Evolutionary conservation across 1,284 basidiomycete genomes (phyloP).

Genomic region (Cutaneotrichosporon sp.): DNA sequence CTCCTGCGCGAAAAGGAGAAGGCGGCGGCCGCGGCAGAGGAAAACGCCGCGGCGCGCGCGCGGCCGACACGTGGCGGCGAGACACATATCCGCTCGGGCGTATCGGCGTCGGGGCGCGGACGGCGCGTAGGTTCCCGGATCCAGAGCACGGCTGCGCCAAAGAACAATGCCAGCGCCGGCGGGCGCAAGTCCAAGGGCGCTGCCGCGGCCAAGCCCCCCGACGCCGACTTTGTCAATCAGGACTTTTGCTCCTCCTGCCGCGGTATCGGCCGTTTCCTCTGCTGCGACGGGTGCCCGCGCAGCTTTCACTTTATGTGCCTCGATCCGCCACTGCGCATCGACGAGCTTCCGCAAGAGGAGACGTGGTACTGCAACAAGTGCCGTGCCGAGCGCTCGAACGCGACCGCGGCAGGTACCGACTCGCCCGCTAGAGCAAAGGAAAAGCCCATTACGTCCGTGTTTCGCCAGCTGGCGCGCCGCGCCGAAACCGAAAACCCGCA

Average conservation of each 20-base stretch:
- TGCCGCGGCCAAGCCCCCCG: constrained; percentile 25
- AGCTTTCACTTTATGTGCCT: constrained; percentile 96
- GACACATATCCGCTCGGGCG: constrained; percentile 30
- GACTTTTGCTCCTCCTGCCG: constrained; percentile 92
- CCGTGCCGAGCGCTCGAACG: constrained; percentile 22
- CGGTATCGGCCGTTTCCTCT: constrained; percentile 67
- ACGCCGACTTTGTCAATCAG: constrained; percentile 58
- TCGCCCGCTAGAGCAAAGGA: constrained; percentile 15
- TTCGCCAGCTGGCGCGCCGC: constrained; percentile 29
- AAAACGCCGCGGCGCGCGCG: neutral
- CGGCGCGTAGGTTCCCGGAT: constrained; percentile 32
- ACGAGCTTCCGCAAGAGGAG: constrained; percentile 78
- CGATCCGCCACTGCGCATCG: constrained; percentile 84
- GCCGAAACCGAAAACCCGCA: constrained; percentile 50
- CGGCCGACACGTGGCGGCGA: constrained; percentile 21
- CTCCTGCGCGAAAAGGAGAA: constrained; percentile 2
- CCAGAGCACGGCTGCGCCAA: neutral
- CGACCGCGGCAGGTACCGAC: constrained; percentile 1
- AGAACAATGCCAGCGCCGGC: constrained; percentile 5
- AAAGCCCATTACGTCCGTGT: constrained; percentile 31
- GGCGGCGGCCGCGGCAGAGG: neutral
- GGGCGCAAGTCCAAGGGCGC: constrained; percentile 5
- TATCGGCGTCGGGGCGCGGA: constrained; percentile 37
- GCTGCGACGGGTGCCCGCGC: constrained; percentile 94
- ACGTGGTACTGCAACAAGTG: constrained; percentile 76